Conservation (phyloP, 2,329 filamentous ascomycete genomes). For the Proliferodiscus dingleyae region DNA sequence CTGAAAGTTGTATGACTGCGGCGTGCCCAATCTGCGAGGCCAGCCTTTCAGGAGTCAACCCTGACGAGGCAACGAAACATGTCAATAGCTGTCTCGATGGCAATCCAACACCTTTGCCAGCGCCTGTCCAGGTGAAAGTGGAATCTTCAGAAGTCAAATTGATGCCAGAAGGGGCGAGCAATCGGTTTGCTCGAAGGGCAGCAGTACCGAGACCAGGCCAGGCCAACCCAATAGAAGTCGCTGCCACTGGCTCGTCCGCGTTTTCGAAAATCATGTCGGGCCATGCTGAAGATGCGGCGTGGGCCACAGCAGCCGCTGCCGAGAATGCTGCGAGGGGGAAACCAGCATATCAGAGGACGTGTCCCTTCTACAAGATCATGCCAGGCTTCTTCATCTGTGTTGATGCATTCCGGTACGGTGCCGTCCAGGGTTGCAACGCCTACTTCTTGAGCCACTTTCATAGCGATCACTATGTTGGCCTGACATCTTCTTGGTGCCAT, state of each 20-base stretch:
- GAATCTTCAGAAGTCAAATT: conserved; percentile 21
- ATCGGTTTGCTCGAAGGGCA: conserved; percentile 57
- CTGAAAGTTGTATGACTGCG: conserved; percentile 18
- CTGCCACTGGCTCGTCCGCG: conserved; percentile 55
- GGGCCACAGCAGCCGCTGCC: conserved; percentile 78
- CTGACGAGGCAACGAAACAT: conserved; percentile 70
- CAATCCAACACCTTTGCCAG: conserved; percentile 56
- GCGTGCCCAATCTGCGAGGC: conserved; percentile 75
- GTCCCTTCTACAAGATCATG: conserved; percentile 98
- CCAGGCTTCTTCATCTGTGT: conserved; percentile 90
- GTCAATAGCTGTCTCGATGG: conserved; percentile 93
- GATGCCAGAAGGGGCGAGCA: conserved; percentile 21
- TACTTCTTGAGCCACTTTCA: conserved; percentile 99
- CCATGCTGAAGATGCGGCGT: conserved; percentile 85
- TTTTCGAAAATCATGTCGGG: conserved; percentile 92
- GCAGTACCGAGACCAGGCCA: conserved; percentile 74
- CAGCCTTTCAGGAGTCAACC: conserved; percentile 53
- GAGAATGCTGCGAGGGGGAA: conserved; percentile 77
- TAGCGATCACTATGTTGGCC: conserved; percentile 92
- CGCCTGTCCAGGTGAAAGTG: conserved; percentile 21
- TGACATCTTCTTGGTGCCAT: conserved; percentile 84
- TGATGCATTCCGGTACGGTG: conserved; percentile 92
- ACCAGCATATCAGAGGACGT: conserved; percentile 82
- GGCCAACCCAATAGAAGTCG: conserved; percentile 65
- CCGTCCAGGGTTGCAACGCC: conserved; percentile 83